Evolutionary conservation across 2,329 filamentous ascomycete species (phyloP), one percentile per base, ranked within the genome.

Genomic region (Calonectria hongkongensis): DNA sequence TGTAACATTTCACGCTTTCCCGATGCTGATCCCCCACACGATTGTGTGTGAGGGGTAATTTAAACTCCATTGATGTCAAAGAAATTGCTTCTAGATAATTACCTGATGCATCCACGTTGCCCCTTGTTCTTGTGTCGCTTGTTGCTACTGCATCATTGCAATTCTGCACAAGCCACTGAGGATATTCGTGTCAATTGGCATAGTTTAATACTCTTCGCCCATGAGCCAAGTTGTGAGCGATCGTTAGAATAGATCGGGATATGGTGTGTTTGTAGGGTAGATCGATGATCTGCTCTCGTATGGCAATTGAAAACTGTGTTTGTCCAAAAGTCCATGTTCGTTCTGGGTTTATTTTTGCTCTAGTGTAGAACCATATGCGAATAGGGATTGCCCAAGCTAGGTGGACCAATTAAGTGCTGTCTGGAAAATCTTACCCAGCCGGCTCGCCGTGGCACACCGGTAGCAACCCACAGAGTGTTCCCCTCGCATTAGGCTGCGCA

Each of bases 371-470:
- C 8, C n/a, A 48, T 12, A 9, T 3, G 25, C 18, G 18, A 21
- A 36, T 25, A n/a, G 5, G 2, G 8, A 27, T 15, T 1, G 6
- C 16, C 13, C 13, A 41, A 41, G 18, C 6, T 28, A 21, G 27
- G 33, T 39, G 2, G 25, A n/a, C 21, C 33, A 43, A 33, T 48
- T 25, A 27, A 30, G 18, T 6, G 3, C n/a, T 50, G 9, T 12
- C 51, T 58, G 69, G 69, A 48, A 54, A 71, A 67, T n/a, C 27
- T 67, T 71, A 67, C 39, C 69, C 69, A 66, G 54, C 27, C 30
- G 18, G 21, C 10, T 47, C n/a, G 51, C 45, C 33, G 41, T 43
- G 54, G 36, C 47, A 50, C 18, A 39, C 47, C 50, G 28, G 56
- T 5, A 27, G 39, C 60, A 60, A 21, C 33, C 41, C 30, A 51